Conservation (phyloP, 306 rosid genomes). For the Arachis stenosperma region DNA sequence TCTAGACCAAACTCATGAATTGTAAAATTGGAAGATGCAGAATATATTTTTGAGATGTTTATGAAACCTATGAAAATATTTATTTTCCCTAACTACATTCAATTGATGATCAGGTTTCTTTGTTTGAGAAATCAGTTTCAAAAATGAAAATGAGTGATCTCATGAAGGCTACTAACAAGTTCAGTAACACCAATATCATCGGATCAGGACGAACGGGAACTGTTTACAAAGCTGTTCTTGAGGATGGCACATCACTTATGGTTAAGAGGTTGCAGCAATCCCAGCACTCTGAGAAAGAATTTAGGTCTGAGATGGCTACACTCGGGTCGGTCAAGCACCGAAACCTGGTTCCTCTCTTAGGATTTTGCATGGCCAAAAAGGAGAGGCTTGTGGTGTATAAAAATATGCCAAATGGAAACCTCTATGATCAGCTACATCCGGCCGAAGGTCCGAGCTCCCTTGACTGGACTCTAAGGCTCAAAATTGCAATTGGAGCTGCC, state of each 20-base stretch:
- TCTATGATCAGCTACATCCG: conserved; percentile 73
- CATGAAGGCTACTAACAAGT: conserved; percentile 90
- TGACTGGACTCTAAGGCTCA: conserved; percentile 82
- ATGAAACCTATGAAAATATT: neutral
- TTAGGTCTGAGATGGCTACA: conserved; percentile 81
- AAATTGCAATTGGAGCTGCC: conserved; percentile 89
- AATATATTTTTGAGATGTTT: conserved; percentile 19
- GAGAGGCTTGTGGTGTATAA: conserved; percentile 87
- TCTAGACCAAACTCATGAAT: neutral
- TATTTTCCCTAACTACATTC: conserved; percentile 34
- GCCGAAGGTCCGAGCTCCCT: conserved; percentile 49
- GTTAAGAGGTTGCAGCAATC: conserved; percentile 94
- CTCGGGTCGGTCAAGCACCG: conserved; percentile 72
- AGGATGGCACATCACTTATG: conserved; percentile 76
- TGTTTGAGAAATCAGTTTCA: conserved; percentile 79
- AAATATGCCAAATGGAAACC: conserved; percentile 79
- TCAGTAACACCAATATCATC: conserved; percentile 69
- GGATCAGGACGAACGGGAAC: conserved; percentile 92
- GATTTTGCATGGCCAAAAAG: conserved; percentile 81
- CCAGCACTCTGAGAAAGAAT: conserved; percentile 82
- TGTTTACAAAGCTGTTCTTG: conserved; percentile 74
- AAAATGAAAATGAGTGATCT: conserved; percentile 93
- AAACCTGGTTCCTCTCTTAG: conserved; percentile 88
- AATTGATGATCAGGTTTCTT: conserved; percentile 67
- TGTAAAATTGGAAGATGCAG: conserved; percentile 3